Evolutionary conservation across 2,329 filamentous ascomycete genomes (phyloP).

Genomic region (Penicillium sp.): DNA sequence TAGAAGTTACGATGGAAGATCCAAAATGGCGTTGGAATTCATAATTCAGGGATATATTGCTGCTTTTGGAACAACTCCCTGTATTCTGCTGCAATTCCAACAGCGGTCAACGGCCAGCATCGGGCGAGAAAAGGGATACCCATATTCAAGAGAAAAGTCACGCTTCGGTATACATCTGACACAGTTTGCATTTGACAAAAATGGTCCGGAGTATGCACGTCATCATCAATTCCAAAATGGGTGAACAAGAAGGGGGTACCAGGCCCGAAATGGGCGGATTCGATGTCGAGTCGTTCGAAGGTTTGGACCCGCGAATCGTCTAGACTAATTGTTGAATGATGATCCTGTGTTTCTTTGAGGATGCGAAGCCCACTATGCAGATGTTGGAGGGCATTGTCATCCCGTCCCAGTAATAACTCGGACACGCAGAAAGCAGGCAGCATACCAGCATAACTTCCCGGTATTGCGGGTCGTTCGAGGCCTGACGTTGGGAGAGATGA

Average conservation of each 20-base stretch:
- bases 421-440: slow-evolving; percentile 16
- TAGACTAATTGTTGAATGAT: slow-evolving; percentile 1
- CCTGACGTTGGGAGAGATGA: slow-evolving; percentile 4
- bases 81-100: slow-evolving; percentile 7
- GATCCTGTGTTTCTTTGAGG: slow-evolving; percentile 1
- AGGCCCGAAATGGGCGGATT: slow-evolving; percentile 10
- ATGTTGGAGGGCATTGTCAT: slow-evolving; percentile 10
- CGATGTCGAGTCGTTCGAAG: slow-evolving; percentile 8
- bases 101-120: slow-evolving; percentile 8
- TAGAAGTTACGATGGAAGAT: not conserved
- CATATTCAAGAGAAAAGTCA: slow-evolving; percentile 3
- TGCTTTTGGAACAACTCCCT: not conserved
- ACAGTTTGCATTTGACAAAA: not conserved
- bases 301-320: slow-evolving; percentile 2
- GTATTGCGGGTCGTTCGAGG: slow-evolving; percentile 13
- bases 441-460: slow-evolving; percentile 12
- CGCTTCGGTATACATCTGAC: slow-evolving; percentile 3
- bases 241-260: slow-evolving; percentile 5
- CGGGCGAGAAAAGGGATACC: slow-evolving; percentile 12
- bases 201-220: not conserved
- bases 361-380: slow-evolving; percentile 6
- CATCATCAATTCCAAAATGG: not conserved
- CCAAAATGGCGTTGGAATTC: not conserved
- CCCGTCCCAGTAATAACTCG: slow-evolving; percentile 12
- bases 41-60: not conserved